Conservation (phyloP, 2,329 filamentous ascomycete species). For the Pezicula radicicola region DNA sequence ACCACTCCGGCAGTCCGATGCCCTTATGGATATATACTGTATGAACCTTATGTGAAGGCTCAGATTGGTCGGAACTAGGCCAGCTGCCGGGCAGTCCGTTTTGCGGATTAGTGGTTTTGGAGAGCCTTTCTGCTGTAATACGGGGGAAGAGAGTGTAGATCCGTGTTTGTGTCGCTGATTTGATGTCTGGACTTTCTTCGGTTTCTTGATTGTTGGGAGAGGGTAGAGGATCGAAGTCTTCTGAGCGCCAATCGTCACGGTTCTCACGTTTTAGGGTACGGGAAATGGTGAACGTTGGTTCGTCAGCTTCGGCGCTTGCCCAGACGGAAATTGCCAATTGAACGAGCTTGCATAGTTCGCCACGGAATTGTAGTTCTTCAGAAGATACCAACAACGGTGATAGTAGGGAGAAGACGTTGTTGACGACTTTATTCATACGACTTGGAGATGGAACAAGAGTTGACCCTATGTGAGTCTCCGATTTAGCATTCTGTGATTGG, state of each 20-base stretch:
- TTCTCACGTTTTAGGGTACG: constrained; percentile 6
- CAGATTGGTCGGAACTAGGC: constrained; percentile 2
- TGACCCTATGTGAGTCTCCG: background rate
- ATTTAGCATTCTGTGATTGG: background rate
- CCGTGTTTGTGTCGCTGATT: constrained; percentile 2
- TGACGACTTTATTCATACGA: constrained; percentile 7
- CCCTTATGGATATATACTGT: constrained; percentile 8
- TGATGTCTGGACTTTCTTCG: background rate
- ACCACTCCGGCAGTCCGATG: constrained; percentile 10
- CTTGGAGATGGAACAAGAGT: background rate
- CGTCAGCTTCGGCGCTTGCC: constrained; percentile 9
- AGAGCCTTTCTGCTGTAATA: constrained; percentile 3
- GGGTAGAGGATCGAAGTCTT: constrained; percentile 5
- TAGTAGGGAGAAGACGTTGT: constrained; percentile 5
- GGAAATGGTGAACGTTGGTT: constrained; percentile 5
- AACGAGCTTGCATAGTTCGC: constrained; percentile 8
- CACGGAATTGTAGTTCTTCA: background rate
- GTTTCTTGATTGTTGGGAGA: background rate
- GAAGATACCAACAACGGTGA: constrained; percentile 4
- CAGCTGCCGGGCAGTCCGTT: too few species aligned
- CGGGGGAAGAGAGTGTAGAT: constrained; percentile 13
- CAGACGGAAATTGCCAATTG: constrained; percentile 11
- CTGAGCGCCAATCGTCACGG: constrained; percentile 10
- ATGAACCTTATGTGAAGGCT: constrained; percentile 1
- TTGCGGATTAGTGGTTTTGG: background rate